Evolutionary conservation across 805 yeast genomes (phyloP), one percentile per base, ranked within the genome.

Genomic region (Komagataella pastoris): DNA sequence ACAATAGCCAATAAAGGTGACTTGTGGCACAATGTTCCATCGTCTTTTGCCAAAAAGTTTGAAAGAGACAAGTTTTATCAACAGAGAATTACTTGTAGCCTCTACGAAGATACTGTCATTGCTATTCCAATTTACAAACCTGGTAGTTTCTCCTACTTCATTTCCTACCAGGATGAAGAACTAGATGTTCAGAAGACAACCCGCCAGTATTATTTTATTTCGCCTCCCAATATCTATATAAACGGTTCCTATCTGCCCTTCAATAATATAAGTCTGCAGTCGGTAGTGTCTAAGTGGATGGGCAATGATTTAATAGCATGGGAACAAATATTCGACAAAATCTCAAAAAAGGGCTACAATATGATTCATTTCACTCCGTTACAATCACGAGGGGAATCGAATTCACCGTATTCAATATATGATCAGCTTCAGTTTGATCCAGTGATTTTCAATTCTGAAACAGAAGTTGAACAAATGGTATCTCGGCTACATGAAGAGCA

Each of bases 361-460:
- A 88, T 91, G 97, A 72, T 93, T 47, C 99, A 91, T 70, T 91
- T 91, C 65, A 90, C 97, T 5, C 99, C 99, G 0, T 72, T 91
- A 58, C 97, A 91, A 66, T 69, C 81, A 56, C 75, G 98, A 52
- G 99, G 99, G 40, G 84, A 75, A 55, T 86, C 96, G 1, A 78
- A 90, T 64, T 90, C 97, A 6, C 99, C 99, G 0, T 91, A 90
- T 63, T 87, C 97, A 3, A 88, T 91, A 51, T 83, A 69, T 59
- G 97, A 91, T 64, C 98, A 93, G 66, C 74, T 88, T 54, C 65
- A 61, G 23, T 90, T 85, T 66, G 98, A 91, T 61, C 79, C 84
- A 0, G 63, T 58, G 0, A 65, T 81, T 21, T 91, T 93, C 62
- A 69, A 72, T 30, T 74, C 75, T 49, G 72, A 72, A 23, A 66